phyloP scores from a whole-genome alignment of 2,329 filamentous ascomycete species.

The Basipetospora chlamydospora region DNA sequence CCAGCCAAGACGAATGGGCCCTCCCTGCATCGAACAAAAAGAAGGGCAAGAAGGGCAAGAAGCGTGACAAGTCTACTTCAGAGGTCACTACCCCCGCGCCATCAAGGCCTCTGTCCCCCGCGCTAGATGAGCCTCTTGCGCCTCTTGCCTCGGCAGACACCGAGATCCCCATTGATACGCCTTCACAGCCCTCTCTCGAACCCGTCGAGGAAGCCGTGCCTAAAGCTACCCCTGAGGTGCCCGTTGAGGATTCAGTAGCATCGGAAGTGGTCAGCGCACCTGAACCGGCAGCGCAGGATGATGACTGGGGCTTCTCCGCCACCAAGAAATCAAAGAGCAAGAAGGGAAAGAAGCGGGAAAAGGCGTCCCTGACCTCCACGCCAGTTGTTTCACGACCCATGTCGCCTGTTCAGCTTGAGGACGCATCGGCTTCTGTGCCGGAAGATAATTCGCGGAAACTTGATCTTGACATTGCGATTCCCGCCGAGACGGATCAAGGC shows the following conservation, averaged over 20 bases:
- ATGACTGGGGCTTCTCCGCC: slow-evolving; percentile 12
- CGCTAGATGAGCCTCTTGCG: background rate
- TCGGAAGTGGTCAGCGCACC: too few species aligned
- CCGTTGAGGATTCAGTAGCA: too few species aligned
- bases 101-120: background rate
- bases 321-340: slow-evolving; percentile 16
- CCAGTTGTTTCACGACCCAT: background rate
- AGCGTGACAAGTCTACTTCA: slow-evolving; percentile 5
- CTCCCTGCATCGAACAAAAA: background rate
- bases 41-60: slow-evolving; percentile 9
- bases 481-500: too few species aligned
- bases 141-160: too few species aligned
- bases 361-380: slow-evolving; percentile 16
- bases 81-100: slow-evolving; percentile 8
- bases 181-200: too few species aligned
- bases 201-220: too few species aligned
- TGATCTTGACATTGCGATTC: slow-evolving; percentile 4
- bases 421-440: background rate
- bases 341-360: slow-evolving; percentile 17
- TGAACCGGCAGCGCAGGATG: slow-evolving; percentile 7
- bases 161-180: too few species aligned
- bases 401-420: background rate
- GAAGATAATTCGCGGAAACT: background rate
- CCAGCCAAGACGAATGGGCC: background rate
- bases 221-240: background rate